These are phyloP conservation scores for Aspergillus biplanus DNA, from an alignment of 495 filamentous ascomycete species.

Conservation along the genomic window DNA sequence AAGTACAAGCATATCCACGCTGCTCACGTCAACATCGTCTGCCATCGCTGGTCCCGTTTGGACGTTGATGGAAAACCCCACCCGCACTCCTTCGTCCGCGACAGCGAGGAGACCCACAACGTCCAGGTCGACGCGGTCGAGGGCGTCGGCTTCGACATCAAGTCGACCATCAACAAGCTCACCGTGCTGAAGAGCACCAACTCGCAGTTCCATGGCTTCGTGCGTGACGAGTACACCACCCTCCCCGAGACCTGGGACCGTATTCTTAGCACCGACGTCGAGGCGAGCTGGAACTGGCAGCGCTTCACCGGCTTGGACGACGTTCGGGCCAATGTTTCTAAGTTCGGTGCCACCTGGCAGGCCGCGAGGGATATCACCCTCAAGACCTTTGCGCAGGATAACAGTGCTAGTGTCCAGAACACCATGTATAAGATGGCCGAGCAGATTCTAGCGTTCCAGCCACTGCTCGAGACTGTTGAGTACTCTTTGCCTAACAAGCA, in stretches of 20 bases:
- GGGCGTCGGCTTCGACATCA: conserved; percentile 69
- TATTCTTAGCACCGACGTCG: conserved; percentile 91
- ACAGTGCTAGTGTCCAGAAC: conserved; percentile 89
- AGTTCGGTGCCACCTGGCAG: conserved; percentile 80
- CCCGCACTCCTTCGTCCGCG: conserved; percentile 94
- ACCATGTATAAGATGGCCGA: conserved; percentile 99
- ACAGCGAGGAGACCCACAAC: conserved; percentile 80
- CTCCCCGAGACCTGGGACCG: conserved; percentile 91
- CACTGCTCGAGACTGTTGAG: conserved; percentile 71
- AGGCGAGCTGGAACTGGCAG: conserved; percentile 84
- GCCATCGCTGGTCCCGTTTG: conserved; percentile 93
- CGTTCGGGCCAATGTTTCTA: conserved; percentile 62
- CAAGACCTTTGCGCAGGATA: conserved; percentile 88
- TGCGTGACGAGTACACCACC: conserved; percentile 90
- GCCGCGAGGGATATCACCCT: conserved; percentile 79
- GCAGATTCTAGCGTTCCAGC: conserved; percentile 76
- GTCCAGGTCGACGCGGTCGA: conserved; percentile 54
- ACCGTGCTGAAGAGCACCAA: conserved; percentile 97
- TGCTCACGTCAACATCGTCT: conserved; percentile 77
- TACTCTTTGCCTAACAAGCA: conserved; percentile 96
- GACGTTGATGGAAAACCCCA: conserved; percentile 84
- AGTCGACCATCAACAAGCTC: conserved; percentile 71
- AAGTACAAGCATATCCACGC: conserved; percentile 84
- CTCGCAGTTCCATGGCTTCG: conserved; percentile 92
- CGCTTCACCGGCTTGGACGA: conserved; percentile 66